Conservation (phyloP, 2,329 filamentous ascomycete genomes). For the Phyllosticta citribraziliensis region DNA sequence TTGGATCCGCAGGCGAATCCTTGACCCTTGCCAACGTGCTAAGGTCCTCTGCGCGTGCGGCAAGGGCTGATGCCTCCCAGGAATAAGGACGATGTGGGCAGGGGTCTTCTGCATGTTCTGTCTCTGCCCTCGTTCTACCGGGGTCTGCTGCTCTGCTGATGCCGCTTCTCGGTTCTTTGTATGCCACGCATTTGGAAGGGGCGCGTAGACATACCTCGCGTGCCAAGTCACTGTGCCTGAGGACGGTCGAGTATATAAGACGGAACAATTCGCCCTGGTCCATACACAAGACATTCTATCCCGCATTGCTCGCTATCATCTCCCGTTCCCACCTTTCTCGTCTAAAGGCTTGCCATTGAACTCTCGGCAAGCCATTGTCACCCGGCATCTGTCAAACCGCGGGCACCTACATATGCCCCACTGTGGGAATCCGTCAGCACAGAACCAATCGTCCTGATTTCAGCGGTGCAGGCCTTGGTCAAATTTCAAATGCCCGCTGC, state of each 20-base stretch:
- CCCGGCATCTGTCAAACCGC: constrained; percentile 6
- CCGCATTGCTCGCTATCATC: not conserved
- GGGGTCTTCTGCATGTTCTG: constrained; percentile 1
- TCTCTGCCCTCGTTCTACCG: not conserved
- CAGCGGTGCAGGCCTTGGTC: not conserved
- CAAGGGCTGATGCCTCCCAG: constrained; percentile 4
- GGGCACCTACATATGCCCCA: constrained; percentile 1
- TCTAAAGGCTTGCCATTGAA: not conserved
- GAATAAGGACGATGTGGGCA: not conserved
- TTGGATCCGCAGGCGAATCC: not conserved
- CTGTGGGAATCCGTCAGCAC: not conserved
- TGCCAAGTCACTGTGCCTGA: constrained; percentile 1
- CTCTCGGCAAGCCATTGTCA: constrained; percentile 5
- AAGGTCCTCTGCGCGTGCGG: constrained; percentile 4
- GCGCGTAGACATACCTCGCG: constrained; percentile 1
- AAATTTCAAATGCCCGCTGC: not conserved
- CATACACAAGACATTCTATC: not conserved
- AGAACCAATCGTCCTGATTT: not conserved
- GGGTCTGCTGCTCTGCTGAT: constrained; percentile 4
- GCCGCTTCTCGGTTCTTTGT: not conserved
- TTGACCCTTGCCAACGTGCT: constrained; percentile 3
- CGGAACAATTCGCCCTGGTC: not conserved
- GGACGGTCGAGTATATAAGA: constrained; percentile 4
- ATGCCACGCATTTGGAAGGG: constrained; percentile 8
- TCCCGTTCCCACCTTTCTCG: not conserved